These are phyloP conservation scores for Eimeria brunetti DNA, from an alignment of 169 alveolate species.

Conservation along the genomic window DNA sequence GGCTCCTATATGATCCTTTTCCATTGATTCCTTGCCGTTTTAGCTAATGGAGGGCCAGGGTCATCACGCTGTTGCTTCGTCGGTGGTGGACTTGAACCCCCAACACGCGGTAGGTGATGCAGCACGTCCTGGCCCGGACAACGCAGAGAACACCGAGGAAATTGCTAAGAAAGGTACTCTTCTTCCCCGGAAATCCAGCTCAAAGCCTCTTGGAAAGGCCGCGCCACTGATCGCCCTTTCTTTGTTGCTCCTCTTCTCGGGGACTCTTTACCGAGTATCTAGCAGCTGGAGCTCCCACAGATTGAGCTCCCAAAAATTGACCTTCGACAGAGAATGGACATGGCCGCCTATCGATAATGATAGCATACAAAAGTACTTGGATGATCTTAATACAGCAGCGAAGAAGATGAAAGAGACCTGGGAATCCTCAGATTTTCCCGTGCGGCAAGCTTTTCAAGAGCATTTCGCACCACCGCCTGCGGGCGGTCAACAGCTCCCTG, in stretches of 20 bases:
- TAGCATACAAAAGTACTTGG: background rate
- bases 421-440: background rate
- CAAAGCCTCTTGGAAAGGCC: background rate
- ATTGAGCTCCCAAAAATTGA: background rate
- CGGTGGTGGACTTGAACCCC: background rate
- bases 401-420: background rate
- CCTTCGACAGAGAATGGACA: too few species aligned
- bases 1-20: background rate
- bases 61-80: background rate
- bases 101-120: background rate
- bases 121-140: background rate
- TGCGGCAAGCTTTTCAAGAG: background rate
- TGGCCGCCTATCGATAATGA: background rate
- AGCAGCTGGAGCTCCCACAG: background rate
- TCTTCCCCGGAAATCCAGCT: background rate
- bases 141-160: background rate
- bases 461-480: background rate
- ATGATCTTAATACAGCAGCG: background rate
- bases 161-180: background rate
- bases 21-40: background rate
- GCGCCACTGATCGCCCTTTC: background rate
- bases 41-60: background rate
- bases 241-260: background rate
- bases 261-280: background rate
- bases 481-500: background rate